Evolutionary conservation across 768 basidiomycete genomes (phyloP).

Genomic region (Dacryopinax primogenitus): DNA sequence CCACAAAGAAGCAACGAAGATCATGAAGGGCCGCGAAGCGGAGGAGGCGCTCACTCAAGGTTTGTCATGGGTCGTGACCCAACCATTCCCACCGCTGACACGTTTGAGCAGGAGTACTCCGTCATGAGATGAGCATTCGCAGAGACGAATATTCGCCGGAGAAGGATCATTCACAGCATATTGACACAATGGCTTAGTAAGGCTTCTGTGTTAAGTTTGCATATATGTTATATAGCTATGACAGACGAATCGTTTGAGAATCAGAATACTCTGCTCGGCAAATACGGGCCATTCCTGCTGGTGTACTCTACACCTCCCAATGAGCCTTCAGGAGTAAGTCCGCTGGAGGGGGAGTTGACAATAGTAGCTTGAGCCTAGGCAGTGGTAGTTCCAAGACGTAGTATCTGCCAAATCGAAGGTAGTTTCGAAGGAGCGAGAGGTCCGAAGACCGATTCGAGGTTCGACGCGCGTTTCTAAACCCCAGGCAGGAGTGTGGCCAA

Average conservation of each 20-base stretch:
- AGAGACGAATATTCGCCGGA: neutral
- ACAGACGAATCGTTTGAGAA: neutral
- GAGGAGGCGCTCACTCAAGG: neutral
- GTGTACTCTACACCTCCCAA: no score
- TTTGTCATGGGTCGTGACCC: neutral
- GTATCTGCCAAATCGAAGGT: no score
- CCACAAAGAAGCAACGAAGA: neutral
- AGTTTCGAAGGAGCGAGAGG: no score
- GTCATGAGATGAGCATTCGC: neutral
- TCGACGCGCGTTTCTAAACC: no score
- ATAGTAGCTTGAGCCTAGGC: no score
- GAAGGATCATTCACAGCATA: neutral
- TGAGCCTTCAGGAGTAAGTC: no score
- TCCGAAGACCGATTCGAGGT: no score
- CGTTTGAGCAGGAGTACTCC: neutral
- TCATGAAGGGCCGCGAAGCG: neutral
- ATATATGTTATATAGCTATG: neutral
- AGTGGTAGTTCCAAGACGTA: no score
- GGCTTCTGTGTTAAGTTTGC: neutral
- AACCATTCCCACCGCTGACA: neutral
- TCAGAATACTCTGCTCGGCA: neutral
- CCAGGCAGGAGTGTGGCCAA: no score
- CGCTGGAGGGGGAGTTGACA: no score
- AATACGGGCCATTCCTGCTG: neutral
- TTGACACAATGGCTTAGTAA: neutral